Evolutionary conservation across 768 basidiomycete species (phyloP), one percentile per base, ranked within the genome.

Genomic region (Sarcodon sp.): DNA sequence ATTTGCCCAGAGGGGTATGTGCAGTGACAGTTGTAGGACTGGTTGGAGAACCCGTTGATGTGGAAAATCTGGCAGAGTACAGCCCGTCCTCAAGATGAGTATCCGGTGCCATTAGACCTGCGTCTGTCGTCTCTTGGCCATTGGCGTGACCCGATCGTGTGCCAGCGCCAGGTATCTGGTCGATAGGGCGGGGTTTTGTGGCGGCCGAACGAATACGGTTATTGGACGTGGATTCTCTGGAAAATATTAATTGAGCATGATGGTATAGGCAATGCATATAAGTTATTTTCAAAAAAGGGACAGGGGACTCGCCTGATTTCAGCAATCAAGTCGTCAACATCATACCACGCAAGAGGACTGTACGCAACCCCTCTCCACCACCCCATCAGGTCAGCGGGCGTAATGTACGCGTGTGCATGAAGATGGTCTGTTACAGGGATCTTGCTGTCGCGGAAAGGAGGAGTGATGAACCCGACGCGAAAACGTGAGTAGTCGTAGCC

Each of bases 351-450:
- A 35, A 87, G 50, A 6, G 79, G 68, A 8, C 79, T 70, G 60
- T 80, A 87, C 7, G 77, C 81, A 15, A 85, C 62, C 34, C 72
- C 69, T 56, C 85, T 68, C 75, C 77, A 82, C 84, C 83, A 88
- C 45, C 83, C 81, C 56, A 79, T 65, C 33, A 72, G 66, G 60
- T 88, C 80, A 6, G 77, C 68, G 9, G 80, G 76, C 10, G 66
- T 67, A 45, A 86, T 71, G 59, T 77, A 87, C 6, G 81, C 85
- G 61, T 88, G 86, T 0, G 75, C 76, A 58, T 87, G 85, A 27
- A 87, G 71, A 59, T 87, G 85, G 61, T 87, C 84, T 27, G 78
- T 82, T 44, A 87, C 76, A 11, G 86, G 85, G 37, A 87, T 84
- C 60, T 83, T 84, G 63, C 65, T 76, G 58, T 87, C 85, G 55